Percentiles rank a stretch among this genome's conserved stretches.
Evolutionary conservation across 805 yeast species (phyloP).

Genomic region (Monosporozyma aerobia): DNA sequence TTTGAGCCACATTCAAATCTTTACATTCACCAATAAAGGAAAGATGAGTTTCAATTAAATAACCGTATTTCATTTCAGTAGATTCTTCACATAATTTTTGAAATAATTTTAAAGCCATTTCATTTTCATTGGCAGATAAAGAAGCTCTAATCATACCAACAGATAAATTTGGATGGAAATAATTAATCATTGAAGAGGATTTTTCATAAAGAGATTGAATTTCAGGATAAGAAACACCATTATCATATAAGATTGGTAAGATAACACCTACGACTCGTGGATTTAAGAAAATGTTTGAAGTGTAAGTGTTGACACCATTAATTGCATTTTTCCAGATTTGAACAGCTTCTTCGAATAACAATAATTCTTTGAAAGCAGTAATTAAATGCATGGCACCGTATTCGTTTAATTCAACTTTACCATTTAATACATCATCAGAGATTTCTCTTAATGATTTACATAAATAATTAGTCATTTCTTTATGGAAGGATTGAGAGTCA

Average conservation of each 20-base stretch:
- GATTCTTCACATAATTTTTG: conserved; percentile 48
- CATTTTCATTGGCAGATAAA: conserved; percentile 52
- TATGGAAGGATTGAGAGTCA: conserved; percentile 48
- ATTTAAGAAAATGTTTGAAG: conserved; percentile 39
- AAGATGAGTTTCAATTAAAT: conserved; percentile 65
- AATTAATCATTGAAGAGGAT: conserved; percentile 29
- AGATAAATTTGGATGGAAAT: conserved; percentile 40
- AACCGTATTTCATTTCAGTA: conserved; percentile 38
- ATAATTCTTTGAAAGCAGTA: conserved; percentile 51
- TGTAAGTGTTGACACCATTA: conserved; percentile 17
- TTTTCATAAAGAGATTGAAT: conserved; percentile 46
- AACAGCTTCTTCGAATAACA: conserved; percentile 54
- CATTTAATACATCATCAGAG: conserved; percentile 40
- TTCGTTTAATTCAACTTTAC: conserved; percentile 37
- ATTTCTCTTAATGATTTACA: conserved; percentile 44
- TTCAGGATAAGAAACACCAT: conserved; percentile 55
- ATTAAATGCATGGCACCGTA: conserved; percentile 50
- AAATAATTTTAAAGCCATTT: conserved; percentile 56
- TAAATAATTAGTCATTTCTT: conserved; percentile 42
- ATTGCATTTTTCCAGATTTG: conserved; percentile 54
- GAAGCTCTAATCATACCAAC: conserved; percentile 71
- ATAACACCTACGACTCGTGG: conserved; percentile 62
- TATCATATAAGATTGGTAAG: conserved; percentile 55
- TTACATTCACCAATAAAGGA: conserved; percentile 70
- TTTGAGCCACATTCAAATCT: conserved; percentile 61